These are phyloP conservation scores for Boletus huronensis DNA, from an alignment of 768 basidiomycete species.

Conservation along the genomic window DNA sequence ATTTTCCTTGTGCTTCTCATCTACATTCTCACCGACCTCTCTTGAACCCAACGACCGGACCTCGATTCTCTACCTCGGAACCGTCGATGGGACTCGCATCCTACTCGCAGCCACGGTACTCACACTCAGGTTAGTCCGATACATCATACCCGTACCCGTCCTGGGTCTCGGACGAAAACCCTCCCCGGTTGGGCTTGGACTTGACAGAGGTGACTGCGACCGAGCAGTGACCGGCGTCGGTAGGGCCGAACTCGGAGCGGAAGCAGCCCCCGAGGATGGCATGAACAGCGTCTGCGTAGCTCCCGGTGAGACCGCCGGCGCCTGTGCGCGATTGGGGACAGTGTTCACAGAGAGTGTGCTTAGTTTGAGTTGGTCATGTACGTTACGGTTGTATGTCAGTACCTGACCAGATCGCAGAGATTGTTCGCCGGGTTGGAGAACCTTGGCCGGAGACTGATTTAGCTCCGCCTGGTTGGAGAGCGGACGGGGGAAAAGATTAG, in stretches of 20 bases:
- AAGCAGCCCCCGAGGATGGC: slow-evolving; percentile 1
- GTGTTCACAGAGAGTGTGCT: slow-evolving; percentile 16
- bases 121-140: slow-evolving; percentile 38
- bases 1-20: background rate
- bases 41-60: background rate
- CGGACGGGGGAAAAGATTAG: background rate
- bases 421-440: slow-evolving; percentile 24
- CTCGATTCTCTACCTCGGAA: slow-evolving; percentile 12
- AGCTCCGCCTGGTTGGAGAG: slow-evolving; percentile 5
- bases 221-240: slow-evolving; percentile 9
- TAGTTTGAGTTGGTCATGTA: slow-evolving; percentile 33
- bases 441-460: slow-evolving; percentile 10
- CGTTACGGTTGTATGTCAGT: slow-evolving; percentile 32
- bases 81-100: slow-evolving; percentile 37
- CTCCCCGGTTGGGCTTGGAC: slow-evolving; percentile 14
- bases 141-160: slow-evolving; percentile 69
- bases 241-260: slow-evolving; percentile 8
- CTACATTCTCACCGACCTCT: background rate
- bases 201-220: slow-evolving; percentile 22
- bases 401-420: slow-evolving; percentile 24
- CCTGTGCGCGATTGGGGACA: slow-evolving; percentile 4
- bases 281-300: slow-evolving; percentile 22
- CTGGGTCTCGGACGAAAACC: slow-evolving; percentile 47
- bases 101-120: slow-evolving; percentile 28
- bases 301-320: slow-evolving; percentile 15